Evolutionary conservation across 495 filamentous ascomycete species (phyloP), one percentile per base, ranked within the genome.

Genomic region (Parmelia sp.): DNA sequence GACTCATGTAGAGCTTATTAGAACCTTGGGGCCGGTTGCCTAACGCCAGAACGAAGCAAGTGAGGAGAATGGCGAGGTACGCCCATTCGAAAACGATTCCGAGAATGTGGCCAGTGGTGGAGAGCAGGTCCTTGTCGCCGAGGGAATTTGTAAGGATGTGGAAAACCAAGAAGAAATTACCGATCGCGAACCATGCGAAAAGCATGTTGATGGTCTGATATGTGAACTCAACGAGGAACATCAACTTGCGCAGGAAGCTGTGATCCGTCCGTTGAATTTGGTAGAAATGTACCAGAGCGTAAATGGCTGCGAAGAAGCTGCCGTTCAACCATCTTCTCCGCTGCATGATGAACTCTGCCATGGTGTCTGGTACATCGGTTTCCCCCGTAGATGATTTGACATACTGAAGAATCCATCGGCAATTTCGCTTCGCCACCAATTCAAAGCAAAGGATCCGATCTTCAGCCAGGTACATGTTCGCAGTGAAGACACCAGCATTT

Each of bases 391-490:
- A 89, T 1, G 90, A 96, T 75, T 97, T 97, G 76, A 99, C 95
- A 71, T 99, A 99, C 70, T 95, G 90, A 67, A 99, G 76, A 64
- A 97, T 88, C 95, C 95, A 99, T 76, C 90, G 86, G 73, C 91
- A 96, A 72, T 96, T 96, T 61, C 95, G 86, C 77, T 99, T 99
- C 27, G 92, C 87, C 57, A 99, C 95, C 49, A 99, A 89, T 77
- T 99, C 95, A 78, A 97, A 99, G 75, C 95, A 99, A 42, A 99
- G 85, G 71, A 99, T 99, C 78, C 95, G 90, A 84, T 99, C 95
- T 74, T 99, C 95, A 47, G 95, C 95, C 63, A 99, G 84, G 72
- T 99, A 99, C 95, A 99, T 99, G 75, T 99, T 99, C 66, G 95
- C 92, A 14, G 91, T 96, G 80, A 99, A 97, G 69, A 97, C 95